phyloP scores from a whole-genome alignment of 2,329 filamentous ascomycete species.

The Basipetospora chlamydospora region DNA sequence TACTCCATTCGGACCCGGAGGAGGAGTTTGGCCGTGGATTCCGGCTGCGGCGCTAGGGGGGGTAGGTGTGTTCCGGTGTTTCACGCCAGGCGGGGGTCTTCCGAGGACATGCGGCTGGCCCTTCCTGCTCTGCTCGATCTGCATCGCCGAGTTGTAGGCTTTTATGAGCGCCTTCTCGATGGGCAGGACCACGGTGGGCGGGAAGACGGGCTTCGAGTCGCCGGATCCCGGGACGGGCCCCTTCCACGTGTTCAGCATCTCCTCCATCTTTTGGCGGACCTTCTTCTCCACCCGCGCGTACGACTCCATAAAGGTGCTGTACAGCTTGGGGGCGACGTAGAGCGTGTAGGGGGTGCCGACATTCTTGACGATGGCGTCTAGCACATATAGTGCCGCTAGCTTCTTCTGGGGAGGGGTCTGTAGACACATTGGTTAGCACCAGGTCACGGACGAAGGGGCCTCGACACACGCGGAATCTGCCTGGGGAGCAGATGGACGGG shows the following conservation, averaged over 20 bases:
- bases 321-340: slow-evolving; percentile 84
- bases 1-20: slow-evolving; percentile 1
- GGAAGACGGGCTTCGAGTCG: slow-evolving; percentile 84
- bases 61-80: slow-evolving; percentile 60
- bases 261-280: slow-evolving; percentile 83
- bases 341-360: slow-evolving; percentile 94
- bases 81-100: slow-evolving; percentile 33
- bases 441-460: too few species aligned
- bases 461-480: too few species aligned
- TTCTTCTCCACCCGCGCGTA: slow-evolving; percentile 76
- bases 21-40: neutral
- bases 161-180: slow-evolving; percentile 94
- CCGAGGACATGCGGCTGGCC: slow-evolving; percentile 37
- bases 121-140: slow-evolving; percentile 34
- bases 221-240: slow-evolving; percentile 88
- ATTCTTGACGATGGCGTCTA: slow-evolving; percentile 98
- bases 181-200: slow-evolving; percentile 68
- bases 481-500: too few species aligned
- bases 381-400: slow-evolving; percentile 87
- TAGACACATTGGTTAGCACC: slow-evolving; percentile 2
- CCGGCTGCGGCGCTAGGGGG: slow-evolving; percentile 32
- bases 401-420: slow-evolving; percentile 83
- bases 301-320: slow-evolving; percentile 90
- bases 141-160: slow-evolving; percentile 48
- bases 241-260: slow-evolving; percentile 97